phyloP scores from a whole-genome alignment of 2,329 filamentous ascomycete genomes.

The Trichoderma sp. region DNA sequence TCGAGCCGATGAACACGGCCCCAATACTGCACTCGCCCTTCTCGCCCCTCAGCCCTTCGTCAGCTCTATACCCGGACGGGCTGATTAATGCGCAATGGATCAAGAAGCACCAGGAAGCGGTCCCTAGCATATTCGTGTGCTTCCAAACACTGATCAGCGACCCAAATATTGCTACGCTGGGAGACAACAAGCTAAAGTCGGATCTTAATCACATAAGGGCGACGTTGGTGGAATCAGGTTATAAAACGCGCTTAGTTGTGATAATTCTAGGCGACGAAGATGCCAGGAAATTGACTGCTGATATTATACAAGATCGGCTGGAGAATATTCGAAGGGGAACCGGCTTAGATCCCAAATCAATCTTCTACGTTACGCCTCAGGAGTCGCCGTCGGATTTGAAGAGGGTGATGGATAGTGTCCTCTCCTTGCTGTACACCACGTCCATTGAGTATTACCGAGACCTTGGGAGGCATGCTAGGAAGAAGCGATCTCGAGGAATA shows the following conservation, averaged over 20 bases:
- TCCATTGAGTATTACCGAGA: slow-evolving; percentile 92
- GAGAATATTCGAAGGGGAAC: slow-evolving; percentile 77
- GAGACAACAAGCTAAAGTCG: slow-evolving; percentile 83
- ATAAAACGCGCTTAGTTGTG: slow-evolving; percentile 75
- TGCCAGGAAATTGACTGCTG: slow-evolving; percentile 53
- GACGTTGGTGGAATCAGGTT: slow-evolving; percentile 67
- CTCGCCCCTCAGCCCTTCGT: slow-evolving; percentile 83
- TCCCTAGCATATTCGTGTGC: slow-evolving; percentile 78
- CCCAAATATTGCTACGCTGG: slow-evolving; percentile 70
- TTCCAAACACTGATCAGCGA: slow-evolving; percentile 80
- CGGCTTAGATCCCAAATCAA: slow-evolving; percentile 76
- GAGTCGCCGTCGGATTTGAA: slow-evolving; percentile 71
- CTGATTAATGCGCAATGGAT: slow-evolving; percentile 81
- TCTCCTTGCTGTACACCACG: slow-evolving; percentile 70
- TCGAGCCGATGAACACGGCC: slow-evolving; percentile 50
- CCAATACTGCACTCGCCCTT: slow-evolving; percentile 83
- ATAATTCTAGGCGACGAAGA: slow-evolving; percentile 49
- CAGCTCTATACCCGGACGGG: slow-evolving; percentile 85
- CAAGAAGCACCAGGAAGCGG: slow-evolving; percentile 80
- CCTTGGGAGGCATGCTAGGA: slow-evolving; percentile 84
- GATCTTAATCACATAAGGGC: slow-evolving; percentile 80
- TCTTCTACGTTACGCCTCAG: slow-evolving; percentile 81
- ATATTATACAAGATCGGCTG: slow-evolving; percentile 69
- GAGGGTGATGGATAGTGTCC: slow-evolving; percentile 71
- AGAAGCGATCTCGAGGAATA: slow-evolving; percentile 79